Conservation (phyloP, 2,329 filamentous ascomycete species). For the Scytalidium sp. region DNA sequence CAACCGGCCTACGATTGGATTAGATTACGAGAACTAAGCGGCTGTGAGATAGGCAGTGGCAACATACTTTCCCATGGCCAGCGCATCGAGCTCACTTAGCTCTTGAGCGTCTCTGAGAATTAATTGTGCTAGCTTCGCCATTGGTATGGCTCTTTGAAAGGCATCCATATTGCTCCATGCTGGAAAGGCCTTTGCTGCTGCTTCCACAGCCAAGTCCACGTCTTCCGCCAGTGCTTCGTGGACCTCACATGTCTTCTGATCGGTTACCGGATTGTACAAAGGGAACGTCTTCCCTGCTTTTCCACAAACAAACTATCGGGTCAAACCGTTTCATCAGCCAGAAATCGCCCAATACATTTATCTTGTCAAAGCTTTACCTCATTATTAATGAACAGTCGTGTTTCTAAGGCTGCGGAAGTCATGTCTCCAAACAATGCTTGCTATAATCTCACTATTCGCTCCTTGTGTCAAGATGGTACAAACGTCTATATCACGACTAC, state of each 20-base stretch:
- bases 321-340: not conserved
- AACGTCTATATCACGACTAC: no score
- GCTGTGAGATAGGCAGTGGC: not conserved
- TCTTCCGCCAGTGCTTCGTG: conserved; percentile 64
- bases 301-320: conserved; percentile 65
- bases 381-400: not conserved
- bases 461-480: no score
- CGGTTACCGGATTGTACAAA: conserved; percentile 59
- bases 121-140: conserved; percentile 66
- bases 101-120: conserved; percentile 17
- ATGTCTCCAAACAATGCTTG: no score
- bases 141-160: conserved; percentile 60
- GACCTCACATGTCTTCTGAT: conserved; percentile 54
- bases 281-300: conserved; percentile 59
- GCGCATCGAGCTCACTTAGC: conserved; percentile 1
- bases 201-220: conserved; percentile 63
- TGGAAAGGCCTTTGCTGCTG: conserved; percentile 64
- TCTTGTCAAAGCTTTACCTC: not conserved
- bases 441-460: no score
- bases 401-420: no score
- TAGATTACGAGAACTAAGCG: conserved; percentile 36
- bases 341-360: not conserved
- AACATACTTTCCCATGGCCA: conserved; percentile 2
- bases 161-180: conserved; percentile 62
- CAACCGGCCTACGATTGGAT: conserved; percentile 62